phyloP scores from a whole-genome alignment of 805 yeast species.

The Saitoella complicata region DNA sequence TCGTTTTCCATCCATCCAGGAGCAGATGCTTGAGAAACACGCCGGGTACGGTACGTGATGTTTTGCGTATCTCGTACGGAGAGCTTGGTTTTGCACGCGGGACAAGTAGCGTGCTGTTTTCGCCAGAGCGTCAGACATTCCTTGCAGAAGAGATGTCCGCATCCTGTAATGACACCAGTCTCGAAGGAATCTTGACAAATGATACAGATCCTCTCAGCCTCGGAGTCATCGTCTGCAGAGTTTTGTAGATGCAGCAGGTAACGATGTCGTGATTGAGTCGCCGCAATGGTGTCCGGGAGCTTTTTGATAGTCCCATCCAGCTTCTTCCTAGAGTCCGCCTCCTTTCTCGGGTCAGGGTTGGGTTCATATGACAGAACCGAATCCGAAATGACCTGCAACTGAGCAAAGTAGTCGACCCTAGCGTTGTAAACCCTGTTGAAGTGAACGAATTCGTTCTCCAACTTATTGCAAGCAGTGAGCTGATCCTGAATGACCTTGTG shows the following conservation, averaged over 20 bases:
- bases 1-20: no score
- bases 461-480: conserved; percentile 24
- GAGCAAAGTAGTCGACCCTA: conserved; percentile 68
- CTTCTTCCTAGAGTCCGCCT: conserved; percentile 14
- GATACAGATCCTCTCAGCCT: conserved; percentile 41
- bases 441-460: conserved; percentile 35
- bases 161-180: conserved; percentile 65
- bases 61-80: conserved; percentile 41
- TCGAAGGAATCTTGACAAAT: conserved; percentile 61
- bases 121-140: conserved; percentile 65
- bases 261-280: conserved; percentile 27
- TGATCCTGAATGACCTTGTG: conserved; percentile 18
- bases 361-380: conserved; percentile 40
- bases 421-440: conserved; percentile 54
- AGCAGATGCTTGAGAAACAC: no score
- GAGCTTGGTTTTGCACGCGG: conserved; percentile 55
- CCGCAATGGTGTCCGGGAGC: conserved; percentile 9
- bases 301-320: conserved; percentile 10
- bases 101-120: conserved; percentile 42
- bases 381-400: conserved; percentile 75
- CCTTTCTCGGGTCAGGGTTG: conserved; percentile 15
- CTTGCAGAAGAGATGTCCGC: conserved; percentile 86
- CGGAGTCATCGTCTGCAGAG: conserved; percentile 18
- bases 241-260: conserved; percentile 32
- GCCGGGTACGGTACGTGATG: conserved; percentile 34